phyloP scores from a whole-genome alignment of 2,329 filamentous ascomycete genomes.

The Metarhizium rileyi region DNA sequence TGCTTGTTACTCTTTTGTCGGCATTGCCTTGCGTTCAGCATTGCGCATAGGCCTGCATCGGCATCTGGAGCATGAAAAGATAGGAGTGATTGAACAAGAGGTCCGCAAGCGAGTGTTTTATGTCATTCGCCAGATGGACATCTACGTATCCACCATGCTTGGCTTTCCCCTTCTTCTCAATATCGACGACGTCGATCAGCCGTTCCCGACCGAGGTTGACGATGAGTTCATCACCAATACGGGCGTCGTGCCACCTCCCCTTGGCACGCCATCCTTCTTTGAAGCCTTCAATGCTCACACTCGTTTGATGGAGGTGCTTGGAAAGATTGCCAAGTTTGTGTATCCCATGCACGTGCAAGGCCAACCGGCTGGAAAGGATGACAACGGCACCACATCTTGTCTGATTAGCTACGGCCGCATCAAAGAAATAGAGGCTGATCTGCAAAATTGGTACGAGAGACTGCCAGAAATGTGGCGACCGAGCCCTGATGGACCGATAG shows the following conservation, averaged over 20 bases:
- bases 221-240: conserved; percentile 57
- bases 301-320: conserved; percentile 51
- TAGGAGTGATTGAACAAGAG: conserved; percentile 55
- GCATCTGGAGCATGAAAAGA: conserved; percentile 53
- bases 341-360: conserved; percentile 53
- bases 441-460: conserved; percentile 53
- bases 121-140: conserved; percentile 60
- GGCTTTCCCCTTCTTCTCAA: conserved; percentile 56
- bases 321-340: conserved; percentile 54
- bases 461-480: conserved; percentile 71
- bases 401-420: conserved; percentile 54
- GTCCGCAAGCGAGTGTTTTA: conserved; percentile 56
- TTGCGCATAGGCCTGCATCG: conserved; percentile 71
- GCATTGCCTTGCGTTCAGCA: conserved; percentile 67
- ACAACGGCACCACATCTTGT: conserved; percentile 40
- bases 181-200: conserved; percentile 57
- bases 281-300: conserved; percentile 59
- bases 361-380: conserved; percentile 32
- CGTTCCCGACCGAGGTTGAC: conserved; percentile 53
- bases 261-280: conserved; percentile 48
- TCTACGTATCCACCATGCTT: conserved; percentile 57
- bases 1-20: conserved; percentile 71
- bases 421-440: conserved; percentile 52
- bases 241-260: conserved; percentile 44
- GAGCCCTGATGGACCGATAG: conserved; percentile 63